These are phyloP conservation scores for Omphalotus olearius DNA, from an alignment of 1,284 basidiomycete genomes.

Conservation along the genomic window DNA sequence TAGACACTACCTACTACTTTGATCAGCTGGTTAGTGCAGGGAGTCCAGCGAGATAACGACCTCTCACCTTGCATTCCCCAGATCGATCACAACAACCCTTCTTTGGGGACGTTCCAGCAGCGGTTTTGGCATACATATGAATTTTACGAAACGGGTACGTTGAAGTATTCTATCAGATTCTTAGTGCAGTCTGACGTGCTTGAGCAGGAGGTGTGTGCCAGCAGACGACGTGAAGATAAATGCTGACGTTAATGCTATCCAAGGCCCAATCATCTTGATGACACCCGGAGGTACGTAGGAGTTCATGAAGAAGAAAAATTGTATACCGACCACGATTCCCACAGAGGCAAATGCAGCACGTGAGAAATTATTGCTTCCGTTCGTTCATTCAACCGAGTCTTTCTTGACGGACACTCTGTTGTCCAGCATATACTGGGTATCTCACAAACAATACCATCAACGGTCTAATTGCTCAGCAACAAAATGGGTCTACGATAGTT, in stretches of 20 bases:
- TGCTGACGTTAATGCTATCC: too few species aligned
- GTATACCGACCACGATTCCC: too few species aligned
- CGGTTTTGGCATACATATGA: constrained; percentile 66
- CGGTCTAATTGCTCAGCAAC: constrained; percentile 63
- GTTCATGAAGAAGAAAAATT: too few species aligned
- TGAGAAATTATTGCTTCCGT: too few species aligned
- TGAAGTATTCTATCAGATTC: too few species aligned
- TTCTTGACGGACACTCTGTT: not conserved
- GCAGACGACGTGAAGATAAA: too few species aligned
- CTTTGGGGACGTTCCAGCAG: constrained; percentile 75
- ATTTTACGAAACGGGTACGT: constrained; percentile 51
- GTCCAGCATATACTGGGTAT: constrained; percentile 47
- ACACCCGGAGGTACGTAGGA: constrained; percentile 34
- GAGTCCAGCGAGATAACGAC: not conserved
- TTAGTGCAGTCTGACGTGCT: not conserved
- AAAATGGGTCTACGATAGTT: constrained; percentile 58
- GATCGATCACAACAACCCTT: constrained; percentile 66
- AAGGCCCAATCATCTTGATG: constrained; percentile 11
- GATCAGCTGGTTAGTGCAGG: constrained; percentile 20
- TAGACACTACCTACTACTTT: constrained; percentile 53
- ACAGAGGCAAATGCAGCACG: constrained; percentile 28
- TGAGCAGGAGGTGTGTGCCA: too few species aligned
- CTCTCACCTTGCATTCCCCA: not conserved
- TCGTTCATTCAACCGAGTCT: constrained; percentile 20
- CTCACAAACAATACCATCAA: constrained; percentile 63